phyloP scores from a whole-genome alignment of 164 flowering plant genomes.

The Brasenia schreberi region DNA sequence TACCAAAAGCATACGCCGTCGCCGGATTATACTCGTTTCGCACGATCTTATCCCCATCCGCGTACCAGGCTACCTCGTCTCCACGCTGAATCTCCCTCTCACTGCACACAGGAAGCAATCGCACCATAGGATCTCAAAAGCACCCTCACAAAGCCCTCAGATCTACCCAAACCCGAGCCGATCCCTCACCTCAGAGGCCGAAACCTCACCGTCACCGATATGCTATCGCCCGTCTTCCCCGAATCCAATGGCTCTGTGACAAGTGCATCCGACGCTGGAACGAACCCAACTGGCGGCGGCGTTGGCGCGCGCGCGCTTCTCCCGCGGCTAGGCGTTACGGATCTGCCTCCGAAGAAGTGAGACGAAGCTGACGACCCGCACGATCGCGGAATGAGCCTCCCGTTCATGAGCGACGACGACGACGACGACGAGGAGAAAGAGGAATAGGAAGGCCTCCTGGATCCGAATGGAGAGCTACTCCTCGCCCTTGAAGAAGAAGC shows the following conservation, averaged over 20 bases:
- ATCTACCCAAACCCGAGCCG: conserved; percentile 27
- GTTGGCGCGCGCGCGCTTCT: not conserved
- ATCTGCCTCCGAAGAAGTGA: conserved; percentile 32
- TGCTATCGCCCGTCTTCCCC: conserved; percentile 56
- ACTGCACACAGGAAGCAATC: conserved; percentile 25
- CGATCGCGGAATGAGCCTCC: conserved; percentile 58
- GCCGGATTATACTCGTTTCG: conserved; percentile 80
- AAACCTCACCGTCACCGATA: conserved; percentile 86
- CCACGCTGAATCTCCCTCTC: conserved; percentile 89
- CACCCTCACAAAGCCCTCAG: conserved; percentile 9
- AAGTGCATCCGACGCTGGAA: conserved; percentile 37
- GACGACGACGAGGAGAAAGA: conserved; percentile 67
- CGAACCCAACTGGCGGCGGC: conserved; percentile 27
- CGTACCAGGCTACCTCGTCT: conserved; percentile 91
- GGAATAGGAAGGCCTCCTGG: conserved; percentile 40
- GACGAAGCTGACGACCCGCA: conserved; percentile 52
- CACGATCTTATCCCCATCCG: conserved; percentile 86
- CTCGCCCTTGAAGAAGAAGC: conserved; percentile 61
- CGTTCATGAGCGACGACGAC: conserved; percentile 39
- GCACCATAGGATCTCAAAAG: conserved; percentile 10
- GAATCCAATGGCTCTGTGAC: conserved; percentile 38
- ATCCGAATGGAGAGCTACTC: conserved; percentile 80
- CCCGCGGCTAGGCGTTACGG: conserved; percentile 44
- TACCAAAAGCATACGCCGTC: conserved; percentile 93
- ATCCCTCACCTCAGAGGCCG: conserved; percentile 82